A percentile compares a stretch with the other conserved stretches of the same genome.
These are phyloP conservation scores for Pseudocercospora cruenta DNA, from an alignment of 2,329 filamentous ascomycete genomes.

Conservation along the genomic window DNA sequence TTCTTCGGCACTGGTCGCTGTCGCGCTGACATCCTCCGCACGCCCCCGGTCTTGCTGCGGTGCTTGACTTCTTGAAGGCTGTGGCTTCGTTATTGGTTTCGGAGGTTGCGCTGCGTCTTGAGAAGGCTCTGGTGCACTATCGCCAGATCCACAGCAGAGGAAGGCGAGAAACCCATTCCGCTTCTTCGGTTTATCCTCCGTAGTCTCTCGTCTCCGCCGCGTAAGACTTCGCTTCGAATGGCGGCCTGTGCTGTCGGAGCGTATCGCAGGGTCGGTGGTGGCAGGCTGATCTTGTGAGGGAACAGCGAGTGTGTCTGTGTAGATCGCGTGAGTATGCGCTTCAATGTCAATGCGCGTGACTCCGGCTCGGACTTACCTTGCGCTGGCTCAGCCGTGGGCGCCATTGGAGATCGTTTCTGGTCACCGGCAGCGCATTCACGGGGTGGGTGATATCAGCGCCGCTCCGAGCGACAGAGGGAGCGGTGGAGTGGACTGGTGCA, in stretches of 20 bases:
- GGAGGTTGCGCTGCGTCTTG: conserved; percentile 56
- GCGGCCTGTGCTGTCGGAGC: conserved; percentile 47
- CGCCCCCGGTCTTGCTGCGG: conserved; percentile 56
- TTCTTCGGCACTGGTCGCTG: conserved; percentile 49
- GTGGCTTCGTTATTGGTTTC: conserved; percentile 46
- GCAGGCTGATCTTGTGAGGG: conserved; percentile 12
- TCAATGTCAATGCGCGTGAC: conserved; percentile 6
- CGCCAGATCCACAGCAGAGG: conserved; percentile 69
- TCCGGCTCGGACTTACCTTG: conserved; percentile 28
- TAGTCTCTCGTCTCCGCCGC: conserved; percentile 47
- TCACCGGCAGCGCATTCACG: conserved; percentile 25
- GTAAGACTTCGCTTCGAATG: conserved; percentile 52
- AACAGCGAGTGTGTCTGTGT: conserved; percentile 6
- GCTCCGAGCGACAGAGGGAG: conserved; percentile 6
- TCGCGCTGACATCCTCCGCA: conserved; percentile 42
- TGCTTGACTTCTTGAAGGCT: conserved; percentile 39
- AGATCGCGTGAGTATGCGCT: conserved; percentile 10
- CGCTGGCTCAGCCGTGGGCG: conserved; percentile 28
- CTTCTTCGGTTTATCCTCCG: conserved; percentile 45
- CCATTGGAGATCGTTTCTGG: conserved; percentile 30
- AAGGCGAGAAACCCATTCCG: conserved; percentile 53
- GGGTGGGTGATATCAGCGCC: conserved; percentile 5
- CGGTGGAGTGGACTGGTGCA: conserved; percentile 2
- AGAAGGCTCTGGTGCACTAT: conserved; percentile 61
- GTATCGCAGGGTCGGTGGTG: conserved; percentile 29